A percentile compares a stretch with the other conserved stretches of the same genome.
Evolutionary conservation across 345 rosid species (phyloP).

Genomic region (Lepidium didymum): DNA sequence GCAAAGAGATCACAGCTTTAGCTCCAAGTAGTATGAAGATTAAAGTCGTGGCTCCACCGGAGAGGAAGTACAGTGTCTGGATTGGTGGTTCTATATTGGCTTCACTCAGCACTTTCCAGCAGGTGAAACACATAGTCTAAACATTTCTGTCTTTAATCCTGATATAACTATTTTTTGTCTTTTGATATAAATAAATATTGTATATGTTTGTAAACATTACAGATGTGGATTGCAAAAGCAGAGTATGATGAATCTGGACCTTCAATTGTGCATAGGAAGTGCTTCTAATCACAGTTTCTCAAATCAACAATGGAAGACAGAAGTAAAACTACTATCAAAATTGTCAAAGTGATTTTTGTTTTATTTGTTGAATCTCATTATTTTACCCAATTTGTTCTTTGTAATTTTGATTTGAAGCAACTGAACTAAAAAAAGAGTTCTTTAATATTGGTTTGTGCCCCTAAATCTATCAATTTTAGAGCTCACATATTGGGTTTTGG

Average conservation of each 20-base stretch:
- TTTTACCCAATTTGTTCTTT: neutral
- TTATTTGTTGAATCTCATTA: too few species aligned
- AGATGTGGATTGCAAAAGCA: conserved; percentile 72
- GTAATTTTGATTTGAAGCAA: conserved; percentile 12
- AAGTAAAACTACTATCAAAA: neutral
- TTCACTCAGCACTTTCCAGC: conserved; percentile 71
- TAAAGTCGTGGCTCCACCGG: conserved; percentile 74
- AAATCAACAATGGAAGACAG: neutral
- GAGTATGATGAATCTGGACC: conserved; percentile 64
- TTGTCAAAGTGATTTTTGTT: too few species aligned
- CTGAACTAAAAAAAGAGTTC: neutral
- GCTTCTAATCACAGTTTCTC: conserved; percentile 36
- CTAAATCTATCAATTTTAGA: too few species aligned
- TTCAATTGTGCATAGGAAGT: conserved; percentile 64
- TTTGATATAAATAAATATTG: neutral
- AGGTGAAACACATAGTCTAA: conserved; percentile 27
- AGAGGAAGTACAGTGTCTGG: conserved; percentile 73
- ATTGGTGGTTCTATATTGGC: conserved; percentile 71
- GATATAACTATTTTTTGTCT: neutral
- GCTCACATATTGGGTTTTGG: too few species aligned
- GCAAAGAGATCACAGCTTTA: conserved; percentile 62
- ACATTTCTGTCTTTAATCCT: neutral
- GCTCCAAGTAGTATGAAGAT: conserved; percentile 72
- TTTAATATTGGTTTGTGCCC: too few species aligned
- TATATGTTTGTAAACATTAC: neutral